phyloP scores from a whole-genome alignment of 1,284 basidiomycete genomes.

The Tylopilus orsonianus region DNA sequence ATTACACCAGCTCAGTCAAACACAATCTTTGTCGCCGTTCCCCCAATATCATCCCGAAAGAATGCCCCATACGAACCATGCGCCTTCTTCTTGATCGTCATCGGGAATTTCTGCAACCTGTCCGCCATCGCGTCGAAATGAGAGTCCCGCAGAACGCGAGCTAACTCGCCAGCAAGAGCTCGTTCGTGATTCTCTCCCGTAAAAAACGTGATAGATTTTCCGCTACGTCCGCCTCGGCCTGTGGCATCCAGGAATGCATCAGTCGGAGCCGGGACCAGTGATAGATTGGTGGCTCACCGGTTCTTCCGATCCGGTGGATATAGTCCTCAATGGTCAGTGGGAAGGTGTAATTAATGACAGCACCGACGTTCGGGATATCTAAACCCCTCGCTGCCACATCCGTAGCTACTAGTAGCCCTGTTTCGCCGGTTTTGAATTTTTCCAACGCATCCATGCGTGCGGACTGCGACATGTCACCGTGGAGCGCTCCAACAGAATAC shows the following conservation, averaged over 20 bases:
- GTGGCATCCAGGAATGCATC: conserved; percentile 1
- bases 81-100: conserved; percentile 96
- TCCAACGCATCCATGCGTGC: conserved; percentile 87
- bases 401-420: conserved; percentile 90
- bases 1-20: conserved; percentile 46
- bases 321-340: conserved; percentile 96
- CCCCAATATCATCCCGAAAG: conserved; percentile 77
- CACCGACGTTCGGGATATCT: conserved; percentile 95
- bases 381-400: conserved; percentile 97
- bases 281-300: conserved; percentile 49
- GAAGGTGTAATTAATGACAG: conserved; percentile 96
- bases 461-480: conserved; percentile 90
- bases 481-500: conserved; percentile 85
- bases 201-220: conserved; percentile 97
- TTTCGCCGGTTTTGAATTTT: conserved; percentile 85
- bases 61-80: conserved; percentile 85
- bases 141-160: conserved; percentile 87
- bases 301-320: conserved; percentile 96
- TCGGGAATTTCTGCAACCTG: conserved; percentile 84
- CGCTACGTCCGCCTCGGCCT: conserved; percentile 90
- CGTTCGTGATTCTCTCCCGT: conserved; percentile 86
- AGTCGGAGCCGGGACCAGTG: conserved; percentile 2
- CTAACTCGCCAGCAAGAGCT: conserved; percentile 91
- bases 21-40: conserved; percentile 86
- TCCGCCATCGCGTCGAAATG: conserved; percentile 73